Evolutionary conservation across 1,139 yeast species (phyloP), one percentile per base, ranked within the genome.

Genomic region (Suhomyces bolitotheri): DNA sequence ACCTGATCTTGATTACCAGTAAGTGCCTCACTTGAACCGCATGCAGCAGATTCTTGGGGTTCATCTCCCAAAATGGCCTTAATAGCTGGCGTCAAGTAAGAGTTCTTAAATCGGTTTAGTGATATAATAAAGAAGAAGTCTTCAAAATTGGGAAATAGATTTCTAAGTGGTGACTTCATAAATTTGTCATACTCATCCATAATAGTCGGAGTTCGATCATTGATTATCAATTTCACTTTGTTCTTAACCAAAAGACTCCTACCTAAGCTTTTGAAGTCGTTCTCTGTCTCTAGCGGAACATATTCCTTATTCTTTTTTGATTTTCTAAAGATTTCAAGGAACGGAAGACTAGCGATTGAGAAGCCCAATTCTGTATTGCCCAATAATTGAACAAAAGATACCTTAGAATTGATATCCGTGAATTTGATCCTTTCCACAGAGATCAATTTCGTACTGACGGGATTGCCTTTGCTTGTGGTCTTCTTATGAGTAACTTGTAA

Each of bases 231-330:
- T 41, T 56, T 60, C 22, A 66, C 51, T 38, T 60, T 66, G 38
- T 58, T 65, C 49, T 71, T 71, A n/a, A 70, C 76, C 40, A 62
- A 58, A 45, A 71, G 60, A 33, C 79, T 73, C 42, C 82, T 63
- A 22, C 54, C 50, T 40, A 78, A 56, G 11, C 72, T 60, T 44
- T 59, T 66, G 51, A 71, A 77, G 44, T 76, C 81, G 9, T 60
- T 59, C 2, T 40, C 48, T 4, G 61, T 35, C 25, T 63, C 66
- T 49, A 78, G 60, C 7, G 58, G 45, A 4, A 75, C 71, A 45
- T 60, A 76, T 13, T 57, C 51, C 41, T 64, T 65, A 33, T 59
- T 58, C 45, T 69, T 70, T 55, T 72, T 73, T 7, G 76, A 69
- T 44, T 66, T 71, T 43, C 80, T 56, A 19, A 37, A 27, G 26